Percentiles rank a stretch among this genome's conserved stretches.
Conservation (phyloP, 2,329 filamentous ascomycete genomes). For the Ophiostoma sp. region DNA sequence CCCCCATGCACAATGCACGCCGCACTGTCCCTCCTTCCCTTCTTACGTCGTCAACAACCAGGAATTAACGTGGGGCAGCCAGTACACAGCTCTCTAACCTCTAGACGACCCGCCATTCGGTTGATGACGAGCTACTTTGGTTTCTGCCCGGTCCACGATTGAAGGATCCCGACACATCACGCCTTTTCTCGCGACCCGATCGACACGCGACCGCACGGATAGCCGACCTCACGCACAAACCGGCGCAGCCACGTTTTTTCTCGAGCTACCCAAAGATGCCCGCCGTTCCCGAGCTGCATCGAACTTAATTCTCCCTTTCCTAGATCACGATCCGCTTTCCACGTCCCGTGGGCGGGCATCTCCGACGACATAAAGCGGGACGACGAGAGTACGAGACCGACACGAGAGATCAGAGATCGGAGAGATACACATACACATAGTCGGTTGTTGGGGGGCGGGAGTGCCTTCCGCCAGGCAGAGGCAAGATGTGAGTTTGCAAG, state of each 20-base stretch:
- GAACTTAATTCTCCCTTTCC: background rate
- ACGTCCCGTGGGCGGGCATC: slow-evolving; percentile 1
- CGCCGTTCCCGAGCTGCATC: background rate
- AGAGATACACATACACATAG: background rate
- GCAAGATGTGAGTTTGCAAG: slow-evolving; percentile 22
- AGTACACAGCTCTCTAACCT: background rate
- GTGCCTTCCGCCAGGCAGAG: slow-evolving; percentile 6
- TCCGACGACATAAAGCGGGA: background rate
- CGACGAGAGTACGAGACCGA: background rate
- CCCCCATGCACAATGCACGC: background rate
- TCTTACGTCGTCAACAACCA: slow-evolving; percentile 1
- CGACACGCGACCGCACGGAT: slow-evolving; percentile 15
- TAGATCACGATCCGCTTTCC: background rate
- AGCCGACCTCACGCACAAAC: background rate
- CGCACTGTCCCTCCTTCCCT: slow-evolving; percentile 20
- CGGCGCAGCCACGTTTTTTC: background rate
- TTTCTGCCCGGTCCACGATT: slow-evolving; percentile 6
- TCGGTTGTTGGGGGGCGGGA: slow-evolving; percentile 9
- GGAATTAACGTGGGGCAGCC: slow-evolving; percentile 20
- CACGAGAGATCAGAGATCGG: background rate
- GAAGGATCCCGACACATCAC: background rate
- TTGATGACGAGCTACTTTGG: slow-evolving; percentile 10
- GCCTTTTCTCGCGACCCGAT: background rate
- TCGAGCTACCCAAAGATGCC: slow-evolving; percentile 21
- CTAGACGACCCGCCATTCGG: background rate